These are phyloP conservation scores for Fusarium xyrophilum DNA, from an alignment of 2,329 filamentous ascomycete species.

Conservation along the genomic window DNA sequence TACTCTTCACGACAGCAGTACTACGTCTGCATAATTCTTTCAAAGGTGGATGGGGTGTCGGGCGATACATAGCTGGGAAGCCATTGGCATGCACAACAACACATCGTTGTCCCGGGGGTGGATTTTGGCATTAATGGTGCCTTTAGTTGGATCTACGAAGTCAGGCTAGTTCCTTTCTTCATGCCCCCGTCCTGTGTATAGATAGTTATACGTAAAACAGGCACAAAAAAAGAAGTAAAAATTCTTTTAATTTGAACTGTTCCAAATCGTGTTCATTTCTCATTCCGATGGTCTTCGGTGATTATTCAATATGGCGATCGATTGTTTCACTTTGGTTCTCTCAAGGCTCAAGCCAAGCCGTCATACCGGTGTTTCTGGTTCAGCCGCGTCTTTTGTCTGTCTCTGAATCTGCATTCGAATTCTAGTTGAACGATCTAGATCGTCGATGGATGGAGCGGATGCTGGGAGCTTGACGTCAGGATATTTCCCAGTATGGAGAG, in stretches of 20 bases:
- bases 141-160: conserved; percentile 35
- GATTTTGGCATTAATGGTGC: conserved; percentile 34
- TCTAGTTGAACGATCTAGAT: conserved; percentile 27
- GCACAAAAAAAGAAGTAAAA: conserved; percentile 50
- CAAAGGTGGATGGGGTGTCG: conserved; percentile 30
- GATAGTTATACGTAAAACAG: conserved; percentile 49
- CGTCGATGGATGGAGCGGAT: conserved; percentile 21
- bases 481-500: conserved; percentile 33
- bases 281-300: conserved; percentile 1
- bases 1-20: conserved; percentile 41
- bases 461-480: conserved; percentile 35
- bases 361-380: background rate
- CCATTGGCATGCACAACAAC: conserved; percentile 15
- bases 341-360: background rate
- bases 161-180: conserved; percentile 35
- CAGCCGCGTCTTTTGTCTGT: background rate
- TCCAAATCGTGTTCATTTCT: conserved; percentile 25
- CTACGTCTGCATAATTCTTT: conserved; percentile 44
- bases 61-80: conserved; percentile 15
- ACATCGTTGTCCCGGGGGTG: conserved; percentile 32
- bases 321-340: background rate
- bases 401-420: background rate
- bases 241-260: conserved; percentile 35
- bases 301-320: background rate
- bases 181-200: conserved; percentile 45